Evolutionary conservation across 2,329 filamentous ascomycete species (phyloP), one percentile per base, ranked within the genome.

Genomic region (Neophaeococcomyces aloes): DNA sequence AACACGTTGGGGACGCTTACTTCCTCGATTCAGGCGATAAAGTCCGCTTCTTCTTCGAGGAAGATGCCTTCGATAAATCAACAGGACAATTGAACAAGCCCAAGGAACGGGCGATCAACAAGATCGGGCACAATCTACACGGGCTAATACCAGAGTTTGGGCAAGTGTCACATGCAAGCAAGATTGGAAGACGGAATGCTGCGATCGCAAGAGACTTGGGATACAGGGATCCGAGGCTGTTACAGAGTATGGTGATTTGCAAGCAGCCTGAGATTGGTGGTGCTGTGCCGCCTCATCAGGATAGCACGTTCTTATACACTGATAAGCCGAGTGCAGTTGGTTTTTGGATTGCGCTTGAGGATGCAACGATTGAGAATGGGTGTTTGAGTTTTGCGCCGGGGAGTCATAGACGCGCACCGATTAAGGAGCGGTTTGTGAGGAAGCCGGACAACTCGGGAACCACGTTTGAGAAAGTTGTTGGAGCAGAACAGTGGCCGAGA

Each of bases 161-260:
- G 25, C 51, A 59, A 19, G 61, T 72, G 27, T 71, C 72, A 0
- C 70, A 77, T 30, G 76, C 73, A 10, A 60, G 52, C 1, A 38
- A 43, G 59, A 14, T 61, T 47, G 41, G 55, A 42, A 23, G 63
- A 29, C 62, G 61, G 46, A 81, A 77, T 61, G 71, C 63, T 0
- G 76, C 71, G 4, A 78, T 94, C 11, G 86, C 87, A 1, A 67
- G 69, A 34, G 73, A 74, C 7, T 70, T 94, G 8, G 82, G 82
- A 2, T 94, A 87, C 67, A 56, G 53, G 3, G 85, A 94, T 61
- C 85, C 88, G 2, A 71, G 82, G 15, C 72, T 81, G 4, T 70
- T 98, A 41, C 91, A 98, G 70, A 91, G 83, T 61, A 98, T 98
- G 91, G 74, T 96, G 21, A 96, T 98, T 56, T 95, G 87, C 76